phyloP scores from a whole-genome alignment of 2,329 filamentous ascomycete genomes.

The Paecilomyces formosus region DNA sequence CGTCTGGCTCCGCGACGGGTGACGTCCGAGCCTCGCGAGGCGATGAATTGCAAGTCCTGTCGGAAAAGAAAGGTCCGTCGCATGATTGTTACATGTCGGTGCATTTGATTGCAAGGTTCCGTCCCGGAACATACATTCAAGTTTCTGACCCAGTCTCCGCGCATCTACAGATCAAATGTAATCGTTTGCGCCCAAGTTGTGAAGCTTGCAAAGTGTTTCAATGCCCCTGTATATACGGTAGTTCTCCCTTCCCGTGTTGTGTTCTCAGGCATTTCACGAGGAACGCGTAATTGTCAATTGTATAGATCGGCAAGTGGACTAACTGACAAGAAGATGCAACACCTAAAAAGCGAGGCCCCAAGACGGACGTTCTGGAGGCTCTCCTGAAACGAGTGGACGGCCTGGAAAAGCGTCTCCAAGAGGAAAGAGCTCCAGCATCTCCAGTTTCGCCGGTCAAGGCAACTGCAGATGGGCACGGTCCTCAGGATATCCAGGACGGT shows the following conservation, averaged over 20 bases:
- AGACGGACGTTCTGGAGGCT: slow-evolving; percentile 82
- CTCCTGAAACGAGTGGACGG: slow-evolving; percentile 79
- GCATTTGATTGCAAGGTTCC: neutral
- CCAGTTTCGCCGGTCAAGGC: slow-evolving; percentile 35
- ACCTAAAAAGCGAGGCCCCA: slow-evolving; percentile 82
- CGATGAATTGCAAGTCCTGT: slow-evolving; percentile 95
- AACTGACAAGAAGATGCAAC: slow-evolving; percentile 58
- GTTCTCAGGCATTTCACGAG: slow-evolving; percentile 4
- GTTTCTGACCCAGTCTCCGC: slow-evolving; percentile 6
- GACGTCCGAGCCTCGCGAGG: slow-evolving; percentile 72
- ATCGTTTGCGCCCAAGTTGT: slow-evolving; percentile 73
- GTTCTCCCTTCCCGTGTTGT: slow-evolving; percentile 1
- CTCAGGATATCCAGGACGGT: slow-evolving; percentile 12
- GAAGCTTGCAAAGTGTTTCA: slow-evolving; percentile 87
- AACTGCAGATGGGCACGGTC: slow-evolving; percentile 7
- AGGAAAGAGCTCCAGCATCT: slow-evolving; percentile 47
- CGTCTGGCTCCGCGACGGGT: slow-evolving; percentile 63
- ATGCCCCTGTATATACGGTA: slow-evolving; percentile 82
- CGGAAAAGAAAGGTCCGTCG: slow-evolving; percentile 73
- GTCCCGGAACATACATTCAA: neutral
- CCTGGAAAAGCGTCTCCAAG: slow-evolving; percentile 70
- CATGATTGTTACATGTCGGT: neutral
- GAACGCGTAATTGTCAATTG: neutral
- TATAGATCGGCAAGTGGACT: neutral
- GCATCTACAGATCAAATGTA: slow-evolving; percentile 73